phyloP scores from a whole-genome alignment of 306 rosid species.

The Luffa acutangula region DNA sequence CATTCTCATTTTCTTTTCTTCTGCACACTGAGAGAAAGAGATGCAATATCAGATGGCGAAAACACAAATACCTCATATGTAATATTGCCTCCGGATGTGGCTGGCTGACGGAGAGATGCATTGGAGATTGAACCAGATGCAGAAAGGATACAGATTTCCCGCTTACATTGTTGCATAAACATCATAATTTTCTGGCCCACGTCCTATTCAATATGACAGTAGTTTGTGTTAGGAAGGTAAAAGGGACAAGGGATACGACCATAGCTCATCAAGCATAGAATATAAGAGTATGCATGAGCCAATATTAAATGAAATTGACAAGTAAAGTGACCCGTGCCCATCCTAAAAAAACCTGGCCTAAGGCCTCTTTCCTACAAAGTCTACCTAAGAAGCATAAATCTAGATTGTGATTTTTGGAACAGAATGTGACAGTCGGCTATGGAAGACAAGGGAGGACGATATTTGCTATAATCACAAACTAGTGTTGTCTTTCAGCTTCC shows the following conservation, averaged over 20 bases:
- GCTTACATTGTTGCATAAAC: constrained; percentile 89
- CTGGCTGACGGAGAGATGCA: constrained; percentile 89
- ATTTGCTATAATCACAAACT: background rate
- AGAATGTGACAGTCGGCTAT: background rate
- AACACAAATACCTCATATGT: constrained; percentile 61
- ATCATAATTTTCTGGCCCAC: constrained; percentile 90
- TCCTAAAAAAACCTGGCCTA: no score
- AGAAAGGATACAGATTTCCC: constrained; percentile 83
- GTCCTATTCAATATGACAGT: constrained; percentile 47
- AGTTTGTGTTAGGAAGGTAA: constrained; percentile 25
- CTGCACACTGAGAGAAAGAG: background rate
- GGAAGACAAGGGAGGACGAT: background rate
- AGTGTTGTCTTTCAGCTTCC: background rate
- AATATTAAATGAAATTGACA: background rate
- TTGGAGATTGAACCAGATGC: constrained; percentile 88
- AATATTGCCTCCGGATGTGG: constrained; percentile 82
- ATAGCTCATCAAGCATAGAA: background rate
- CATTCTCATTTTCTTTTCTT: background rate
- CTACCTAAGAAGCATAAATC: background rate
- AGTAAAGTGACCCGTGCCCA: background rate
- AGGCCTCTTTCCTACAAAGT: no score
- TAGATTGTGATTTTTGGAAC: background rate
- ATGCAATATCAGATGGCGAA: background rate
- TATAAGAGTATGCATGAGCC: background rate
- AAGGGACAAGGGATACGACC: constrained; percentile 9